Conservation (phyloP, 1,284 basidiomycete species). For the Termitomyces sp. region DNA sequence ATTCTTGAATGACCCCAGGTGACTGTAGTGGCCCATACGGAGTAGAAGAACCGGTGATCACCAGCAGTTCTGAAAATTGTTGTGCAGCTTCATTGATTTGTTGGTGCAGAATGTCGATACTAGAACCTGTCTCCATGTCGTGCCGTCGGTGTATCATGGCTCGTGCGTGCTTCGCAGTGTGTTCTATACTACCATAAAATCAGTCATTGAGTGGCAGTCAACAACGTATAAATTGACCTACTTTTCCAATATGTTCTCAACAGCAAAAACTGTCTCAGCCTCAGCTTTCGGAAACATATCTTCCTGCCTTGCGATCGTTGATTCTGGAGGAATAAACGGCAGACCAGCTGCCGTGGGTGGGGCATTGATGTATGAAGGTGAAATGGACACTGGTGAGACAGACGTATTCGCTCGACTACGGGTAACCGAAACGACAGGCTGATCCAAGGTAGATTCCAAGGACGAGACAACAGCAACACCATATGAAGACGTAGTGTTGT, state of each 20-base stretch:
- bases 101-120: constrained; percentile 36
- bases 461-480: constrained; percentile 38
- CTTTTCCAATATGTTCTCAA: constrained; percentile 30
- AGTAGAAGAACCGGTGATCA: constrained; percentile 23
- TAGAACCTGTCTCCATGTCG: constrained; percentile 29
- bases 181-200: constrained; percentile 32
- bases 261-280: constrained; percentile 26
- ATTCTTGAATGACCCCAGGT: constrained; percentile 14
- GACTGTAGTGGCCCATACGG: constrained; percentile 17
- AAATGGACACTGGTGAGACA: constrained; percentile 20
- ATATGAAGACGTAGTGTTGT: constrained; percentile 33
- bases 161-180: constrained; percentile 37
- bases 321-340: constrained; percentile 19
- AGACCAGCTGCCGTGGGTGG: constrained; percentile 11
- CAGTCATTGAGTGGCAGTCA: not conserved
- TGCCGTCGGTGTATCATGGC: constrained; percentile 32
- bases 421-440: constrained; percentile 24
- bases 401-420: constrained; percentile 37
- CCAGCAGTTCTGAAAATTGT: constrained; percentile 28
- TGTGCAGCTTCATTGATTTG: constrained; percentile 36
- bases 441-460: constrained; percentile 43
- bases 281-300: constrained; percentile 20
- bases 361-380: constrained; percentile 16
- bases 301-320: constrained; percentile 18
- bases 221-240: constrained; percentile 17